Conservation (phyloP, 2,329 filamentous ascomycete genomes). For the Hypomyces perniciosus region DNA sequence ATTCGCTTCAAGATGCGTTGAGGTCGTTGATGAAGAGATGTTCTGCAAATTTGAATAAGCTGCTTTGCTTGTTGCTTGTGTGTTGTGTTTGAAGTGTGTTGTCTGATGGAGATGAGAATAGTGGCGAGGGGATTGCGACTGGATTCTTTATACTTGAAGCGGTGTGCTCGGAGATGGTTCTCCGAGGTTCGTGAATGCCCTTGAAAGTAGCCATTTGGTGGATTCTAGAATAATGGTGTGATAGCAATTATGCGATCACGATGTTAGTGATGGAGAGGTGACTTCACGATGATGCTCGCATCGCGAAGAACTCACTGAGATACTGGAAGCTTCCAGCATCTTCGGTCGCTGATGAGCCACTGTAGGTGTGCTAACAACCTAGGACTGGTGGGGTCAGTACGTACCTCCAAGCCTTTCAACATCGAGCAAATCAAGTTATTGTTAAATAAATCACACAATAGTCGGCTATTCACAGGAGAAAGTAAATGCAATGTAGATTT, state of each 20-base stretch:
- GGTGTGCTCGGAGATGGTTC: background rate
- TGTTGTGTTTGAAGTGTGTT: background rate
- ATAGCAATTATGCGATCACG: background rate
- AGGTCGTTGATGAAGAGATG: background rate
- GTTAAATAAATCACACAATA: too few relatives aligned
- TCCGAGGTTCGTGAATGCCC: slow-evolving; percentile 1
- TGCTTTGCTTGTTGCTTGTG: background rate
- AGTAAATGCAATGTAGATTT: too few relatives aligned
- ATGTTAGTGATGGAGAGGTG: background rate
- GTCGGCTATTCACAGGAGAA: too few relatives aligned
- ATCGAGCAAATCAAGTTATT: too few relatives aligned
- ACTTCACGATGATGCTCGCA: background rate
- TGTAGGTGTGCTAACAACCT: too few relatives aligned
- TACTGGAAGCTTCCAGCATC: background rate
- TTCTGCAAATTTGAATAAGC: background rate
- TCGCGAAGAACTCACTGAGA: background rate
- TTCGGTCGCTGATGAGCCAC: too few relatives aligned
- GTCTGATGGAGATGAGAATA: background rate
- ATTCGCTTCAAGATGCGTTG: background rate
- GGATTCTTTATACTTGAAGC: slow-evolving; percentile 7
- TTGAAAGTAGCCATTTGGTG: background rate
- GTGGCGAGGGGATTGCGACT: background rate
- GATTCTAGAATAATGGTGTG: background rate
- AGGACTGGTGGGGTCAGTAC: too few relatives aligned
- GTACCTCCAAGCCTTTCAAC: too few relatives aligned